Evolutionary conservation across 1,139 yeast species (phyloP).

Genomic region (Yamadazyma aaseri): DNA sequence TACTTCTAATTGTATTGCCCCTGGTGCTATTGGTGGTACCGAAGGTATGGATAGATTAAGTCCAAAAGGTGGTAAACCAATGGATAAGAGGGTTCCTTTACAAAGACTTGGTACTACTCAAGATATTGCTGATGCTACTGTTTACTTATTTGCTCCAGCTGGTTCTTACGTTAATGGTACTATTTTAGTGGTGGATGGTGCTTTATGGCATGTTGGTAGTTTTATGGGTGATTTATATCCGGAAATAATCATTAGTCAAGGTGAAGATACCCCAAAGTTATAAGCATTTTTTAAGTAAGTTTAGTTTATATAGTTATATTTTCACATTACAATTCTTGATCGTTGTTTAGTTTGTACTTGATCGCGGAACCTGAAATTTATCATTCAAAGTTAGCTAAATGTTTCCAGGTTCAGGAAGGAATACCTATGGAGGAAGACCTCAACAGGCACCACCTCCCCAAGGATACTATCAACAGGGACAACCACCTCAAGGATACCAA

Average conservation of each 20-base stretch:
- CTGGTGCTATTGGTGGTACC: slow-evolving; percentile 82
- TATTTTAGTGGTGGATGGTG: slow-evolving; percentile 85
- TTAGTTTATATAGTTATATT: not conserved
- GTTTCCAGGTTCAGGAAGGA: slow-evolving; percentile 39
- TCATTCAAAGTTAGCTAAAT: slow-evolving; percentile 13
- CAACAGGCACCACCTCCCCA: slow-evolving; percentile 4
- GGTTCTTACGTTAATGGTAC: slow-evolving; percentile 78
- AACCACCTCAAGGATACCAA: slow-evolving; percentile 6
- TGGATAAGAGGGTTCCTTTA: slow-evolving; percentile 59
- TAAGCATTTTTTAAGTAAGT: slow-evolving; percentile 1
- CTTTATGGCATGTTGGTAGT: slow-evolving; percentile 76
- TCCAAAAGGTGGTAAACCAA: slow-evolving; percentile 33
- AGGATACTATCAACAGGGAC: slow-evolving; percentile 10
- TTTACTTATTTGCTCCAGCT: slow-evolving; percentile 79
- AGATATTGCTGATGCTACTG: slow-evolving; percentile 90
- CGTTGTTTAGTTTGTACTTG: no score
- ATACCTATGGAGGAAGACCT: slow-evolving; percentile 15
- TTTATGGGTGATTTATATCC: slow-evolving; percentile 37
- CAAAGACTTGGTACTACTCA: slow-evolving; percentile 71
- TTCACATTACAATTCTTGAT: no score
- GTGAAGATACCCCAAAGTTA: slow-evolving; percentile 16
- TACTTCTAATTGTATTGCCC: slow-evolving; percentile 82
- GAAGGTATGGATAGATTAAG: slow-evolving; percentile 73
- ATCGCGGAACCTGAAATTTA: slow-evolving; percentile 5
- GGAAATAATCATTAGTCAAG: slow-evolving; percentile 25